Conservation (phyloP, 2,329 filamentous ascomycete genomes). For the Talaromyces sp. region DNA sequence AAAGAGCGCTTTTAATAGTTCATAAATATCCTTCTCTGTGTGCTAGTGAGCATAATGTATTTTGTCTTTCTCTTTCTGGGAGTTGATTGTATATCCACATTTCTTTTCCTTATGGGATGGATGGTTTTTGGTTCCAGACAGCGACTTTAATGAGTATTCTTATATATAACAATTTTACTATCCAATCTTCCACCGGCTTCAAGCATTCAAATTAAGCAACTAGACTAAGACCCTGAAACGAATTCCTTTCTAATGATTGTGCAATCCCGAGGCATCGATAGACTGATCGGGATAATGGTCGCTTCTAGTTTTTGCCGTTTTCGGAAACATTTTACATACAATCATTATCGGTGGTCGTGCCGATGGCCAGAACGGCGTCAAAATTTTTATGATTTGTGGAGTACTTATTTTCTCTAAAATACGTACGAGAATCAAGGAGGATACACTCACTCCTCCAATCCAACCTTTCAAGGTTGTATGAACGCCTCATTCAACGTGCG, state of each 20-base stretch:
- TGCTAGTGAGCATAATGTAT: background rate
- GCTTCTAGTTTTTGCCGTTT: background rate
- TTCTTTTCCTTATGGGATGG: background rate
- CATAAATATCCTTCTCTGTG: background rate
- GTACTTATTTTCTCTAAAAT: background rate
- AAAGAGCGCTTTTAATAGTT: conserved; percentile 60
- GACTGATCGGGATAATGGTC: background rate
- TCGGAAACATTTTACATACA: background rate
- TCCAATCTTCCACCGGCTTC: no score
- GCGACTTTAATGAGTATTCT: background rate
- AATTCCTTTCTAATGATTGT: no score
- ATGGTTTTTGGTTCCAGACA: background rate
- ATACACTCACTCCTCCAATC: background rate
- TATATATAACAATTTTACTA: background rate
- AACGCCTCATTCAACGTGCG: background rate
- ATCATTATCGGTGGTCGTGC: background rate
- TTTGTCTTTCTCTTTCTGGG: background rate
- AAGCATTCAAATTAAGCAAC: no score
- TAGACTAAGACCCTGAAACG: no score
- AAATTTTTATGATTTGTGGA: background rate
- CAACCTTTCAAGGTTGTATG: background rate
- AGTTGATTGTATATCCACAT: background rate
- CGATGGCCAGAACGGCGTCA: background rate
- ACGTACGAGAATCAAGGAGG: background rate
- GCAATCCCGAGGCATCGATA: no score